phyloP scores from a whole-genome alignment of 768 basidiomycete species.

The Megacollybia marginata region DNA sequence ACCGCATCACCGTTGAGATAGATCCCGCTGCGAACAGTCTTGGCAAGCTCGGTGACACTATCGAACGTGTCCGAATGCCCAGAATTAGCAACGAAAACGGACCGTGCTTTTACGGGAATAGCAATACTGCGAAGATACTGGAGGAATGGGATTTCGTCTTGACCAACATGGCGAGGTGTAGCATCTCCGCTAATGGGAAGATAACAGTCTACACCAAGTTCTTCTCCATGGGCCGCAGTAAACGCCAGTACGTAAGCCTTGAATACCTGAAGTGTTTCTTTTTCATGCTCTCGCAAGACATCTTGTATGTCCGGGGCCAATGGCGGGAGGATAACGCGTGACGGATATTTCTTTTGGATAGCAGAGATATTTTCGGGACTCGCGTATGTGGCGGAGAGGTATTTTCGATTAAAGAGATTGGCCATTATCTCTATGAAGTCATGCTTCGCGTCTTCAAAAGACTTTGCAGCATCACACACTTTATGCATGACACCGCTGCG shows the following conservation, averaged over 20 bases:
- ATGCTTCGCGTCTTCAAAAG: slow-evolving; percentile 32
- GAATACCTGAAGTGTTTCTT: slow-evolving; percentile 47
- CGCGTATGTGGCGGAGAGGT: slow-evolving; percentile 38
- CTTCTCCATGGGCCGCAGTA: slow-evolving; percentile 26
- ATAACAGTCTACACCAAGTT: slow-evolving; percentile 32
- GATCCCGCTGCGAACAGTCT: slow-evolving; percentile 45
- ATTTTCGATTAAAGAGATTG: slow-evolving; percentile 60
- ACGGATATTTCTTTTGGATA: slow-evolving; percentile 40
- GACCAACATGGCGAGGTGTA: slow-evolving; percentile 10
- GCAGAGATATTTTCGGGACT: slow-evolving; percentile 25
- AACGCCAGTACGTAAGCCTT: slow-evolving; percentile 46
- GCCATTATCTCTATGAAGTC: slow-evolving; percentile 49
- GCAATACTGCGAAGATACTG: slow-evolving; percentile 29
- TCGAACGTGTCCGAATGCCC: slow-evolving; percentile 53
- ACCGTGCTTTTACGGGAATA: slow-evolving; percentile 37
- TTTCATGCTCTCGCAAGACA: slow-evolving; percentile 38
- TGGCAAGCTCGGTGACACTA: slow-evolving; percentile 42
- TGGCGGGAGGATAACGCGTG: slow-evolving; percentile 47
- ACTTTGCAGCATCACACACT: slow-evolving; percentile 35
- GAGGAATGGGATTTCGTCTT: slow-evolving; percentile 19
- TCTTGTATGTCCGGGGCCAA: slow-evolving; percentile 31
- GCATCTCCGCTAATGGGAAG: slow-evolving; percentile 41
- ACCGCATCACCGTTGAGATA: slow-evolving; percentile 53
- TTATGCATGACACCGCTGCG: slow-evolving; percentile 51
- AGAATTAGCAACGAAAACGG: slow-evolving; percentile 60